Evolutionary conservation across 345 rosid species (phyloP).

Genomic region (Erodium maritimum): DNA sequence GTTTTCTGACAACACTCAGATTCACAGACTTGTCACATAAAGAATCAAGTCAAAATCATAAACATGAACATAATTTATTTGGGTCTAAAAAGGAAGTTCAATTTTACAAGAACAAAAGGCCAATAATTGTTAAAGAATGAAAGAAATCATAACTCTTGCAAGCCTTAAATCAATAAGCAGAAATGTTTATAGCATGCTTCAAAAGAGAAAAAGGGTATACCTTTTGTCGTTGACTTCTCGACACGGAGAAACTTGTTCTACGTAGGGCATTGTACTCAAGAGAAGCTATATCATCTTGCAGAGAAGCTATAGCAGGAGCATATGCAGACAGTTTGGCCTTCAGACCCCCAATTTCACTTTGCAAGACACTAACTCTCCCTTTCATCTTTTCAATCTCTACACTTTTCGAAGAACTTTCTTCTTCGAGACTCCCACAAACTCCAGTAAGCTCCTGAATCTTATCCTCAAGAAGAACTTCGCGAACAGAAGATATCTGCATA

Average conservation of each 20-base stretch:
- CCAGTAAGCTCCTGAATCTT: constrained; percentile 44
- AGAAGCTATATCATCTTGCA: constrained; percentile 38
- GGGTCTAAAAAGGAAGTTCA: not conserved
- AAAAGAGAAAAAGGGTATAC: constrained; percentile 16
- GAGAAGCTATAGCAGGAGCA: constrained; percentile 46
- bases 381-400: constrained; percentile 46
- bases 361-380: constrained; percentile 45
- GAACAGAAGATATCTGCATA: constrained; percentile 57
- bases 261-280: constrained; percentile 37
- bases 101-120: too few species aligned
- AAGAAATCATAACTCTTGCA: too few species aligned
- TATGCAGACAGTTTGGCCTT: constrained; percentile 45
- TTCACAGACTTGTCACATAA: not conserved
- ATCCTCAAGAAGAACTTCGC: constrained; percentile 59
- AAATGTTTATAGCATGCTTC: too few species aligned
- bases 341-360: constrained; percentile 44
- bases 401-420: constrained; percentile 24
- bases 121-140: too few species aligned
- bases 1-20: not conserved
- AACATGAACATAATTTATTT: too few species aligned
- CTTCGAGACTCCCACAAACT: constrained; percentile 45
- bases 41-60: not conserved
- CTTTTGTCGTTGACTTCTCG: constrained; percentile 14
- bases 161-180: not conserved
- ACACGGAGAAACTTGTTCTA: constrained; percentile 13